Conservation (phyloP, 148 eudicot species). For the Heliosperma pusillum region DNA sequence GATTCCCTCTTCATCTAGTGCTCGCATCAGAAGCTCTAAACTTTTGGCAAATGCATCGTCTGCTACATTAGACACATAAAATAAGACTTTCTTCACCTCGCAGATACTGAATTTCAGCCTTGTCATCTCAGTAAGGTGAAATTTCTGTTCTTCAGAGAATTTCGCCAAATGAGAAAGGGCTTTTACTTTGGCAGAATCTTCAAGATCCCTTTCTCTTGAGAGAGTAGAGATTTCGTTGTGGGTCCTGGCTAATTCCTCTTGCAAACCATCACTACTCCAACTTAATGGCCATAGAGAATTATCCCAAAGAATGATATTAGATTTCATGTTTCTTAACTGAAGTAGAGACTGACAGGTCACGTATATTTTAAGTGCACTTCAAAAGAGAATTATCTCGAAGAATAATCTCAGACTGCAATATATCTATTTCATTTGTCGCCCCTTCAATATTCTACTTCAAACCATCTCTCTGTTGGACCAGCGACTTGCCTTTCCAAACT, state of each 20-base stretch:
- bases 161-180: slow-evolving; percentile 56
- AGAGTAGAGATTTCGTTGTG: slow-evolving; percentile 45
- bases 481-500: slow-evolving; percentile 83
- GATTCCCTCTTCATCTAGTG: slow-evolving; percentile 91
- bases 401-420: slow-evolving; percentile 52
- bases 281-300: too few species aligned
- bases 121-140: slow-evolving; percentile 46
- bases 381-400: slow-evolving; percentile 42
- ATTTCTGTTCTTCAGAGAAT: slow-evolving; percentile 57
- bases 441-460: slow-evolving; percentile 73
- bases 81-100: slow-evolving; percentile 45
- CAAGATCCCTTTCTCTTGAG: slow-evolving; percentile 59
- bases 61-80: slow-evolving; percentile 34
- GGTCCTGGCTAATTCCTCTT: slow-evolving; percentile 68
- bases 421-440: slow-evolving; percentile 48
- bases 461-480: slow-evolving; percentile 89
- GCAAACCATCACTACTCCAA: slow-evolving; percentile 79
- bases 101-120: slow-evolving; percentile 39
- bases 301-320: too few species aligned
- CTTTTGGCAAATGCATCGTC: slow-evolving; percentile 52
- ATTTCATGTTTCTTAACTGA: too few species aligned
- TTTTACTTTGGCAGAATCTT: slow-evolving; percentile 61
- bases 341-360: slow-evolving; percentile 41
- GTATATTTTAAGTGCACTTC: slow-evolving; percentile 52
- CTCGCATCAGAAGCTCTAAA: slow-evolving; percentile 79